phyloP scores from a whole-genome alignment of 2,329 filamentous ascomycete genomes.

The Venturiaceae sp. region DNA sequence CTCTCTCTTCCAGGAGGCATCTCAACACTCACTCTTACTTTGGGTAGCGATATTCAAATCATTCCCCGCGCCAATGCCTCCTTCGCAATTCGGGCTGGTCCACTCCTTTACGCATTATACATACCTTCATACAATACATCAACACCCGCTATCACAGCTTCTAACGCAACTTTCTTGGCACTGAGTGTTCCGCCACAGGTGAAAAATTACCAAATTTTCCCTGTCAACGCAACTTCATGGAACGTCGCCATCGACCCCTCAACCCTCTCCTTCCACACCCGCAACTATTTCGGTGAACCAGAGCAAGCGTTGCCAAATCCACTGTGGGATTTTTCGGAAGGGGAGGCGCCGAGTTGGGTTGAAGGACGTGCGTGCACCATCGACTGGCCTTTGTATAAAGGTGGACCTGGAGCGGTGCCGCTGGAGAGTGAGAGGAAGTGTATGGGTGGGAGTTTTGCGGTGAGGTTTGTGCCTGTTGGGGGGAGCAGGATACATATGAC shows the following conservation, averaged over 20 bases:
- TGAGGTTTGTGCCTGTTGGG: slow-evolving; percentile 25
- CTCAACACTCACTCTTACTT: slow-evolving; percentile 22
- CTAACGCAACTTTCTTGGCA: too few species aligned
- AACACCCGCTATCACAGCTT: slow-evolving; percentile 12
- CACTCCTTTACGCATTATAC: slow-evolving; percentile 27
- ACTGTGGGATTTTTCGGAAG: slow-evolving; percentile 19
- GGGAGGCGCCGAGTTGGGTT: slow-evolving; percentile 21
- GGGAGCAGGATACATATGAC: slow-evolving; percentile 26
- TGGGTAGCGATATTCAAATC: slow-evolving; percentile 11
- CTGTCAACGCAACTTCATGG: slow-evolving; percentile 19
- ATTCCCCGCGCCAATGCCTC: slow-evolving; percentile 30
- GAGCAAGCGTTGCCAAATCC: slow-evolving; percentile 16
- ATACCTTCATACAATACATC: slow-evolving; percentile 16
- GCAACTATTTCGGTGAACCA: background rate
- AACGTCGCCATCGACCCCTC: slow-evolving; percentile 25
- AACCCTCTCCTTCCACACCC: slow-evolving; percentile 14
- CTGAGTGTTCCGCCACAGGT: slow-evolving; percentile 14
- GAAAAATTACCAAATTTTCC: slow-evolving; percentile 20
- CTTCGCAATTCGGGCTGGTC: slow-evolving; percentile 23
- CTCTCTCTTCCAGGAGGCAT: slow-evolving; percentile 24
- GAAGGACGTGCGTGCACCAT: slow-evolving; percentile 22
- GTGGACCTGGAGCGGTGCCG: slow-evolving; percentile 21
- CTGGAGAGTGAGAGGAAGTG: slow-evolving; percentile 16
- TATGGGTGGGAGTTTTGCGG: slow-evolving; percentile 13
- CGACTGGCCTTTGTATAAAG: slow-evolving; percentile 22